These are phyloP conservation scores for Leishmania braziliensis DNA, from an alignment of 208 protist genomes.

Conservation along the genomic window DNA sequence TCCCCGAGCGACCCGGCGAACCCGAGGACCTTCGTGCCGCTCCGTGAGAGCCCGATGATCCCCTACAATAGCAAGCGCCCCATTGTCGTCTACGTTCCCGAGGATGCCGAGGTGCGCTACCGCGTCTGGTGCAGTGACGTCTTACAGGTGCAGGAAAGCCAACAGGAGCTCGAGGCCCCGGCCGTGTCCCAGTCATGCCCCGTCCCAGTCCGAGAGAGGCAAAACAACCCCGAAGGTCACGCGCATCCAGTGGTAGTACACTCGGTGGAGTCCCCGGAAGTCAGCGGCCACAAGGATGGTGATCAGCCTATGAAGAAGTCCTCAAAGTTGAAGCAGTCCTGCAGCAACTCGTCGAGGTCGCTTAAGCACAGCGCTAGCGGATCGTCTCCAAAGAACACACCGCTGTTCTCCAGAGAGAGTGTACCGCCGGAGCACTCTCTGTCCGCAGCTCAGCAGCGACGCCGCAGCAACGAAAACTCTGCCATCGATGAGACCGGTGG, in stretches of 20 bases:
- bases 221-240: too few relatives aligned
- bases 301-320: not conserved
- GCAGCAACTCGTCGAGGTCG: constrained; percentile 12
- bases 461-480: not conserved
- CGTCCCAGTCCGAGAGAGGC: not conserved
- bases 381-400: not conserved
- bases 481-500: not conserved
- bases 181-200: not conserved
- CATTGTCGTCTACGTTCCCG: constrained; percentile 59
- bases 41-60: constrained; percentile 27
- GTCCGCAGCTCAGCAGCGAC: not conserved
- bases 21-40: constrained; percentile 40
- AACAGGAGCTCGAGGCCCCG: not conserved
- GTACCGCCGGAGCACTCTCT: not conserved
- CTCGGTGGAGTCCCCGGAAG: not conserved
- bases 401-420: constrained; percentile 10
- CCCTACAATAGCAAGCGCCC: constrained; percentile 57
- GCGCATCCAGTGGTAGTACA: not conserved
- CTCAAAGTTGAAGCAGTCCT: constrained; percentile 9
- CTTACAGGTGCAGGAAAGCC: not conserved
- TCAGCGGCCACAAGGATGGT: not conserved
- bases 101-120: constrained; percentile 55
- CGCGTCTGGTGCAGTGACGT: constrained; percentile 43
- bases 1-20: constrained; percentile 19
- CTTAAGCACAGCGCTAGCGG: constrained; percentile 12